Base-by-base conservation (phyloP, 2,329 filamentous ascomycete species). In the Cordyceps cateniannulata region DNA sequence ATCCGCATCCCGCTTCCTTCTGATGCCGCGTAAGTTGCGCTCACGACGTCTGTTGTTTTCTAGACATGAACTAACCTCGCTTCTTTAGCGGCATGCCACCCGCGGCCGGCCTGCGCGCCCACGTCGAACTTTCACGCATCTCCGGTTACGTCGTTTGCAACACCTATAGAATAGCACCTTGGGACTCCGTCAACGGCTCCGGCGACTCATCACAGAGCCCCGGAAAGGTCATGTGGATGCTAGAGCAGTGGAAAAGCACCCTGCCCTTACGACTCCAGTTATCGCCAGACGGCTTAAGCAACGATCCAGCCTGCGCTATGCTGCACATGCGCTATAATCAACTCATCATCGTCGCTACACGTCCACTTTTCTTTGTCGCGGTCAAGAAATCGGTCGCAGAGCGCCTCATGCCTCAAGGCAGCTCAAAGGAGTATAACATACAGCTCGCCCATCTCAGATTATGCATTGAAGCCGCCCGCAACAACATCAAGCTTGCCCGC, bases 251-350 rank as follows among this genome's bases (percentile, higher is more conserved):
- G 79, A 67, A 67, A 6, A 60, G 68, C 8, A 68, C 68, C 9
- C 69, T 81, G 0, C 77, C 77, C 0, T 61, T 69, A 2, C 63
- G 68, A 3, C 66, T 82, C 2, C 72, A 72, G 53, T 70, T 80
- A 32, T 69, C 69, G 6, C 69, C 71, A 3, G 68, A 72, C 24
- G 69, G 68, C 2, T 62, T 72, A 38, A 74, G 72, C 62, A 68
- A 67, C 25, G 78, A 81, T 63, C 74, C 78, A 22, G 73, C 77
- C 7, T 69, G 71, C 57, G 78, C 75, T 66, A 68, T 75, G 47
- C 67, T 82, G 48, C 80, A 82, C 62, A 81, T 82, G 79, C 69
- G 70, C 57, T 76, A 78, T 65, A 80, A 82, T 63, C 70, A 81
- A 75, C 74, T 82, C 18, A 63, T 79, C n/a, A 77, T 82, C 51